phyloP scores from a whole-genome alignment of 495 filamentous ascomycete species.

The Daldinia childiae region DNA sequence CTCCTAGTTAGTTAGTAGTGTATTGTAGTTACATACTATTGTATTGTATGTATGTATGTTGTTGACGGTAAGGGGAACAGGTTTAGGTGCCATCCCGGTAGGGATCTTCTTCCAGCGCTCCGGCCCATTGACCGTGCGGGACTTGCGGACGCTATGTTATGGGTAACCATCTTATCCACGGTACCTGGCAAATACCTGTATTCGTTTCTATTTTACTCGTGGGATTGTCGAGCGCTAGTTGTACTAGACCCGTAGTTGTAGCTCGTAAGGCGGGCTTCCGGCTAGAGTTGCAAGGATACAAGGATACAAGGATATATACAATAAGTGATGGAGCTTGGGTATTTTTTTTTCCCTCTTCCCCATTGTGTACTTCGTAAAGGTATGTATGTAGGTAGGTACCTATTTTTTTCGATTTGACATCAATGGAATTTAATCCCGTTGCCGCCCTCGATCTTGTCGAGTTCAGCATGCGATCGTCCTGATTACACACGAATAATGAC shows the following conservation, averaged over 20 bases:
- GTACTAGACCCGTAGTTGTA: slow-evolving; percentile 21
- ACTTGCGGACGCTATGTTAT: slow-evolving; percentile 13
- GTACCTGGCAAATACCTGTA: slow-evolving; percentile 31
- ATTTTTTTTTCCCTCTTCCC: background rate
- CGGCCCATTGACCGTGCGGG: slow-evolving; percentile 37
- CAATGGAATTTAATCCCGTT: slow-evolving; percentile 4
- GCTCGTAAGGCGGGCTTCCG: slow-evolving; percentile 19
- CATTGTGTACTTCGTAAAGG: background rate
- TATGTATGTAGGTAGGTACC: background rate
- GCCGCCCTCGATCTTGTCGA: slow-evolving; percentile 16
- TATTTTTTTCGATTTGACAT: slow-evolving; percentile 18
- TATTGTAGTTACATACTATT: no score
- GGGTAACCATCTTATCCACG: no score
- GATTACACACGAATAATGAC: slow-evolving; percentile 16
- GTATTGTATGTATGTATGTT: background rate
- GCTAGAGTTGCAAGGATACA: slow-evolving; percentile 25
- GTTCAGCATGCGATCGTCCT: slow-evolving; percentile 29
- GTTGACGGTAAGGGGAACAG: slow-evolving; percentile 31
- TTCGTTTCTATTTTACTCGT: background rate
- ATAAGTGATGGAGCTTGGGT: background rate
- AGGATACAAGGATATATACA: no score
- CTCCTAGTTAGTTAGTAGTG: no score
- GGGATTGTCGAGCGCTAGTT: slow-evolving; percentile 1
- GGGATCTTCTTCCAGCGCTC: slow-evolving; percentile 39
- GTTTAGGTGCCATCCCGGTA: slow-evolving; percentile 29